Conservation (phyloP, 148 eudicot genomes). For the Linanthus parryae region DNA sequence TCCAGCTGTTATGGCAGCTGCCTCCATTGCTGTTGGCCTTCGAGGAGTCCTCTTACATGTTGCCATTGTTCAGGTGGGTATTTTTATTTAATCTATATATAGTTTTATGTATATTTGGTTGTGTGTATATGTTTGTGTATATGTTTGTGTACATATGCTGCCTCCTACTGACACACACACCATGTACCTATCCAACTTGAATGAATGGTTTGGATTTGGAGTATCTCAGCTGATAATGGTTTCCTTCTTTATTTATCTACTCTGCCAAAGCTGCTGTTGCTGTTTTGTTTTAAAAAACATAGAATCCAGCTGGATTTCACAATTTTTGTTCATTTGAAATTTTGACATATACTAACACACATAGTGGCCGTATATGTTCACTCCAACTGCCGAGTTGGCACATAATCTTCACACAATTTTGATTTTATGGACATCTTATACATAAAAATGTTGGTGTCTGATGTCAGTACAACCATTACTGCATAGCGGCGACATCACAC, state of each 20-base stretch:
- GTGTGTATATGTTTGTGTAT: not conserved
- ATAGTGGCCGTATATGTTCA: too few species aligned
- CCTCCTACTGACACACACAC: conserved; percentile 17
- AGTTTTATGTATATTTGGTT: not conserved
- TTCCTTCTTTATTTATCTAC: not conserved
- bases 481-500: too few species aligned
- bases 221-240: not conserved
- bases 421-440: too few species aligned
- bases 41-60: conserved; percentile 70
- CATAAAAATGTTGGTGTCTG: too few species aligned
- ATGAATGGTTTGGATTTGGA: not conserved
- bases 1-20: conserved; percentile 89
- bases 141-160: conserved; percentile 5
- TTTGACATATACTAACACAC: too few species aligned
- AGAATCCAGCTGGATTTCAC: not conserved
- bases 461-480: too few species aligned
- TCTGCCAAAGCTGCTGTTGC: not conserved
- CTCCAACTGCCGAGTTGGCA: too few species aligned
- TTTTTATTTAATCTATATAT: not conserved
- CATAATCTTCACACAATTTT: too few species aligned
- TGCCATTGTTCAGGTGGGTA: conserved; percentile 74
- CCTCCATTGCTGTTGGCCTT: conserved; percentile 72
- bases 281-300: not conserved
- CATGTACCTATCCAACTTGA: not conserved
- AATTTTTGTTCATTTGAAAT: not conserved